Evolutionary conservation across 305 asterid species (phyloP).

Genomic region (Solanum chacoense): DNA sequence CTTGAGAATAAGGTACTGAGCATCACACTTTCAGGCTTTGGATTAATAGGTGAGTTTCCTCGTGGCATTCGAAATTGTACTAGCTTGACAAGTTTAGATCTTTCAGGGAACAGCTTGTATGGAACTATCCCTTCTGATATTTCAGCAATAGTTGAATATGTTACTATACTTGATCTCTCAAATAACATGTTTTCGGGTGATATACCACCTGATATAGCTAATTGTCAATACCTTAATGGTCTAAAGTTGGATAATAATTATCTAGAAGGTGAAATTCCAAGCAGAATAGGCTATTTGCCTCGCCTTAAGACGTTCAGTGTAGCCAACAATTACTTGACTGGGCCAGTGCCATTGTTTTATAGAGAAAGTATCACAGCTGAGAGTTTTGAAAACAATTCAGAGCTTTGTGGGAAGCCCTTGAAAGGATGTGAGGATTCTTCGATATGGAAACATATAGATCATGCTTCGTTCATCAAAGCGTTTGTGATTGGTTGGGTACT

Average conservation of each 20-base stretch:
- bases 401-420: slow-evolving; percentile 6
- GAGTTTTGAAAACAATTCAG: not conserved
- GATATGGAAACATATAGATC: not conserved
- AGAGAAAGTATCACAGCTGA: fast-evolving
- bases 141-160: not conserved
- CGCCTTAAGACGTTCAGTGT: not conserved
- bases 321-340: not conserved
- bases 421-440: not conserved
- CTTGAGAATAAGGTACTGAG: not conserved
- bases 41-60: slow-evolving; percentile 4
- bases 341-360: not conserved
- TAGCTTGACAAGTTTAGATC: not conserved
- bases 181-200: not conserved
- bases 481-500: not conserved
- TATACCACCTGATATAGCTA: not conserved
- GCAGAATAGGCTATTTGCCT: not conserved
- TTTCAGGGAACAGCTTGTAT: not conserved
- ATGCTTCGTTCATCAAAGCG: not conserved
- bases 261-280: not conserved
- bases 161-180: not conserved
- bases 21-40: not conserved
- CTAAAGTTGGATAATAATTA: not conserved
- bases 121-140: slow-evolving; percentile 5
- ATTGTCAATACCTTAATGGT: not conserved
- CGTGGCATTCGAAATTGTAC: not conserved